phyloP scores from a whole-genome alignment of 345 rosid genomes.

The Raphanus sativus region DNA sequence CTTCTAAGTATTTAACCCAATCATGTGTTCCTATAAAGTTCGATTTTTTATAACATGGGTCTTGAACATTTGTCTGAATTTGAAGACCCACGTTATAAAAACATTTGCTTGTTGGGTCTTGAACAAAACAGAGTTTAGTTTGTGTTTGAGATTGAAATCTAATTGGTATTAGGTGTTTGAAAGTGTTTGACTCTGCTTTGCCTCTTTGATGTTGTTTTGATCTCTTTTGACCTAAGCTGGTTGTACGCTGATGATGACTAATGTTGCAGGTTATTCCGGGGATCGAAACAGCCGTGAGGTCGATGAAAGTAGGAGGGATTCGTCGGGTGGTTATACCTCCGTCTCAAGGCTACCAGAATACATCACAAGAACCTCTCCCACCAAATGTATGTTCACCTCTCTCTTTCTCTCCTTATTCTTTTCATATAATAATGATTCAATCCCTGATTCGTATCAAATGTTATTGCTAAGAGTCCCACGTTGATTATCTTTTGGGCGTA shows the following conservation, averaged over 20 bases:
- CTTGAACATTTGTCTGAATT: neutral
- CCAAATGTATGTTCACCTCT: constrained; percentile 53
- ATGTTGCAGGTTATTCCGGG: constrained; percentile 66
- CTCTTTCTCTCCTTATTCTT: neutral
- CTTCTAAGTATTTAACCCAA: neutral
- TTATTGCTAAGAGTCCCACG: neutral
- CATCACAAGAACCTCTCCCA: constrained; percentile 78
- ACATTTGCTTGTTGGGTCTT: neutral
- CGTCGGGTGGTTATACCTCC: constrained; percentile 79
- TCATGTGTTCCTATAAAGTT: neutral
- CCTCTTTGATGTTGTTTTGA: neutral
- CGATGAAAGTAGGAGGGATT: constrained; percentile 77
- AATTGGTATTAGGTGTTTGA: neutral
- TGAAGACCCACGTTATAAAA: neutral
- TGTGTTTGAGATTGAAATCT: neutral
- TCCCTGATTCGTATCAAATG: neutral
- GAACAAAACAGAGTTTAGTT: neutral
- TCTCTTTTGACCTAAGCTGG: neutral
- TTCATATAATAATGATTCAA: neutral
- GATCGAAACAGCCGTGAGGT: constrained; percentile 65
- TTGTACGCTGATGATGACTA: neutral
- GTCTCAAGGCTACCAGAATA: constrained; percentile 80
- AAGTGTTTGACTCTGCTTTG: neutral
- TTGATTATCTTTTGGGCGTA: neutral
- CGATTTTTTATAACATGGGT: neutral